Evolutionary conservation across 202 grass and related monocot species (phyloP).

Genomic region (Setaria viridis): DNA sequence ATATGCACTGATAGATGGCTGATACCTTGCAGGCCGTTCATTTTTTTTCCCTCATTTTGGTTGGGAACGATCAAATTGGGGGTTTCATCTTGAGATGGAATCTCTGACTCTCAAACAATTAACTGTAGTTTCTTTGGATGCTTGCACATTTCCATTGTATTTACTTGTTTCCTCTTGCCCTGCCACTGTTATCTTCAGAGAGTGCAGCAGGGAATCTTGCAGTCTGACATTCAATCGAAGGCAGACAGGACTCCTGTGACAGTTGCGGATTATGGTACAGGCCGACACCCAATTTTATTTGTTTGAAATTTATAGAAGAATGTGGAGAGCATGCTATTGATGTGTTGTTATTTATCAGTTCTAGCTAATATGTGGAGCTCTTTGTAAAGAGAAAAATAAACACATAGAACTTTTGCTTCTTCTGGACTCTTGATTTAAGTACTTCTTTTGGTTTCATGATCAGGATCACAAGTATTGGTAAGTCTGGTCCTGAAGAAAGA

Average conservation of each 20-base stretch:
- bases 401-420: neutral
- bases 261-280: constrained; percentile 89
- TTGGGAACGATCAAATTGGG: neutral
- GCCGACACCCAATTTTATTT: neutral
- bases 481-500: constrained; percentile 82
- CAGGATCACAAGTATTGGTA: constrained; percentile 89
- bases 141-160: neutral
- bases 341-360: neutral
- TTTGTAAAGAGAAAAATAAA: neutral
- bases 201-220: constrained; percentile 74
- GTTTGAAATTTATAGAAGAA: neutral
- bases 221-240: constrained; percentile 86
- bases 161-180: constrained; percentile 31
- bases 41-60: neutral
- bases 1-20: neutral
- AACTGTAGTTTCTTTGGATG: constrained; percentile 11
- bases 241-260: constrained; percentile 85
- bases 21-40: neutral
- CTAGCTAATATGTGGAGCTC: neutral
- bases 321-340: neutral
- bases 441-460: constrained; percentile 5
- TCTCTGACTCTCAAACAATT: neutral
- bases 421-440: constrained; percentile 29
- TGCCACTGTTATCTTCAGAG: constrained; percentile 39
- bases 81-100: neutral